A percentile compares a stretch with the other conserved stretches of the same genome.
Conservation (phyloP, 225 moss, liverwort and hornwort genomes). For the Bryoerythrophyllum caledonicum region DNA sequence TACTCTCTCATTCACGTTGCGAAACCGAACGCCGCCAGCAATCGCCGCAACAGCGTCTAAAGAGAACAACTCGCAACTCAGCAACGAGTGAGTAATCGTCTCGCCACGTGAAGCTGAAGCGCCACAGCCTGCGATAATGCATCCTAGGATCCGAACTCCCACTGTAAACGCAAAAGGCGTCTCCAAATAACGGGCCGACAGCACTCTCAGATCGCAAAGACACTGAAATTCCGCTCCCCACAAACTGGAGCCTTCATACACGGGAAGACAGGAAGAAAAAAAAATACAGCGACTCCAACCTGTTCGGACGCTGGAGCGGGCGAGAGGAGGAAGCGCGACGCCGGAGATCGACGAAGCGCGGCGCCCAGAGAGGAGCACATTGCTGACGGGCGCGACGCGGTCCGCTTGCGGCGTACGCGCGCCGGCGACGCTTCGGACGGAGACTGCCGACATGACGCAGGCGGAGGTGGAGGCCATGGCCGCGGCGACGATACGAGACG, state of each 20-base stretch:
- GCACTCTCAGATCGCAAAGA: not conserved
- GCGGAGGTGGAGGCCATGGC: slow-evolving; percentile 48
- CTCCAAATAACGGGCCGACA: not conserved
- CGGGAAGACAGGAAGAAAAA: too few relatives aligned
- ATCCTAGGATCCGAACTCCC: not conserved
- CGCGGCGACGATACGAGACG: not conserved
- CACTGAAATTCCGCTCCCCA: too few relatives aligned
- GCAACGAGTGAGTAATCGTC: not conserved
- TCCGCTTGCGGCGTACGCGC: slow-evolving; percentile 23
- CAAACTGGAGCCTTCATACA: too few relatives aligned
- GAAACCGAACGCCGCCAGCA: not conserved
- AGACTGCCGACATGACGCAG: slow-evolving; percentile 47
- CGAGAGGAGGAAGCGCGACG: slow-evolving; percentile 25
- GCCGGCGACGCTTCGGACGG: slow-evolving; percentile 29
- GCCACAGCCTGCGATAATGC: not conserved
- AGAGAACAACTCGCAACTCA: not conserved
- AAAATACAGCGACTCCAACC: slow-evolving; percentile 18
- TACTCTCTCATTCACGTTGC: not conserved
- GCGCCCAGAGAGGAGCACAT: slow-evolving; percentile 37
- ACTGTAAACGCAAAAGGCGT: not conserved
- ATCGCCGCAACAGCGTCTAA: not conserved
- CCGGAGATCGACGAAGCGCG: slow-evolving; percentile 30
- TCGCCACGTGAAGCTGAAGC: not conserved
- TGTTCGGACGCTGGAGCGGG: slow-evolving; percentile 33
- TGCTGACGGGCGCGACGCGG: slow-evolving; percentile 1